phyloP scores from a whole-genome alignment of 2,329 filamentous ascomycete species.

The Fusarium sp. region DNA sequence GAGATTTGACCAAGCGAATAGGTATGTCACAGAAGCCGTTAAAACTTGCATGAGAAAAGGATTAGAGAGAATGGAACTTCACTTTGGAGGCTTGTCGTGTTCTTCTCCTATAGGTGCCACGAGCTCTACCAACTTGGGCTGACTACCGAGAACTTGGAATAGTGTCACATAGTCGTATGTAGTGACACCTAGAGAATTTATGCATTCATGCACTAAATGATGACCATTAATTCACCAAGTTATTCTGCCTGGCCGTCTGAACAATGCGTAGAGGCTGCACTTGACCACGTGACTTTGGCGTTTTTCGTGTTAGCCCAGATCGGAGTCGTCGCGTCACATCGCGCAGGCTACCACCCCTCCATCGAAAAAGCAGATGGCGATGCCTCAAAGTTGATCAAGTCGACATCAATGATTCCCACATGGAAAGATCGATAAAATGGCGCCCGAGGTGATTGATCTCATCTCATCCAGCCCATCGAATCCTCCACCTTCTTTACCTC shows the following conservation, averaged over 20 bases:
- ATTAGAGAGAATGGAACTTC: background rate
- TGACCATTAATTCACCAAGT: background rate
- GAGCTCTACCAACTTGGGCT: background rate
- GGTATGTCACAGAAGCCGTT: background rate
- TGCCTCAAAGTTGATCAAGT: background rate
- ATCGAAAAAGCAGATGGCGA: background rate
- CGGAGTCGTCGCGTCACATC: slow-evolving; percentile 31
- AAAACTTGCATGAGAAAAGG: background rate
- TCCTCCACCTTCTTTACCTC: background rate
- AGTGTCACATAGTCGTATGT: background rate
- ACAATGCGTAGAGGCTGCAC: background rate
- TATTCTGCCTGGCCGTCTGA: background rate
- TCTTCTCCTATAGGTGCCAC: background rate
- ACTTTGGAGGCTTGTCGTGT: background rate
- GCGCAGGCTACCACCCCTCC: slow-evolving; percentile 20
- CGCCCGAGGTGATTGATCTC: slow-evolving; percentile 49
- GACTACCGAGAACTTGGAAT: background rate
- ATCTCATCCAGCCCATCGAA: slow-evolving; percentile 50
- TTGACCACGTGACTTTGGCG: slow-evolving; percentile 41
- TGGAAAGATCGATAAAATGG: slow-evolving; percentile 39
- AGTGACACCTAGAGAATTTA: background rate
- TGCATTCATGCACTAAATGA: background rate
- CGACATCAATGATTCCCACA: background rate
- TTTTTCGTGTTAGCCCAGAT: slow-evolving; percentile 31
- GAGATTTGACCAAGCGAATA: background rate